Conservation (phyloP, 2,329 filamentous ascomycete genomes). For the Aurifilum marmelostoma region DNA sequence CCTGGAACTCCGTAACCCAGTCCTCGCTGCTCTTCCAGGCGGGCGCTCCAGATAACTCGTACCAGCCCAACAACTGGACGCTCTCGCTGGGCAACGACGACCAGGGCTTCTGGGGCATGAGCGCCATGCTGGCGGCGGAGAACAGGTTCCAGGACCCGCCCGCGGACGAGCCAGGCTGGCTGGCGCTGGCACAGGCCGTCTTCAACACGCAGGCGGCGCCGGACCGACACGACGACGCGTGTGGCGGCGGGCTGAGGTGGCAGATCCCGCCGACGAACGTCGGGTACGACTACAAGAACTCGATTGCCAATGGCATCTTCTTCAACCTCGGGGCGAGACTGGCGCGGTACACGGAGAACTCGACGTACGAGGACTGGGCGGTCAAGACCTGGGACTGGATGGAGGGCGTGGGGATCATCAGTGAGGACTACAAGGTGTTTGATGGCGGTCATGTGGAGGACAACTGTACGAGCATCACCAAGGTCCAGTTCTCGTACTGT, state of each 20-base stretch:
- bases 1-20: conserved; percentile 53
- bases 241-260: conserved; percentile 62
- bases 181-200: conserved; percentile 60
- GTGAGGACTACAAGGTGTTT: conserved; percentile 60
- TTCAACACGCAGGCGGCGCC: conserved; percentile 60
- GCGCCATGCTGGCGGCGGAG: conserved; percentile 58
- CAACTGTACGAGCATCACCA: conserved; percentile 60
- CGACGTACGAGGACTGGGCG: conserved; percentile 57
- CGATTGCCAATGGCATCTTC: conserved; percentile 46
- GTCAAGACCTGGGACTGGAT: conserved; percentile 56
- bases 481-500: conserved; percentile 64
- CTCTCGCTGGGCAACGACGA: conserved; percentile 58
- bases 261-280: conserved; percentile 65
- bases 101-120: conserved; percentile 68
- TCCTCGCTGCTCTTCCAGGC: conserved; percentile 36
- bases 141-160: conserved; percentile 59
- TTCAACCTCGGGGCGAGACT: conserved; percentile 56
- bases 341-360: conserved; percentile 58
- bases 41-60: conserved; percentile 34
- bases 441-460: conserved; percentile 58
- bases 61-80: conserved; percentile 39
- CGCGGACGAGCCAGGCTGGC: conserved; percentile 51
- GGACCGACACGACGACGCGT: conserved; percentile 64
- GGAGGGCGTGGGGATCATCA: conserved; percentile 48
- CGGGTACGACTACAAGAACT: conserved; percentile 66